Evolutionary conservation across 345 rosid species (phyloP).

Genomic region (Microthlaspi erraticum): DNA sequence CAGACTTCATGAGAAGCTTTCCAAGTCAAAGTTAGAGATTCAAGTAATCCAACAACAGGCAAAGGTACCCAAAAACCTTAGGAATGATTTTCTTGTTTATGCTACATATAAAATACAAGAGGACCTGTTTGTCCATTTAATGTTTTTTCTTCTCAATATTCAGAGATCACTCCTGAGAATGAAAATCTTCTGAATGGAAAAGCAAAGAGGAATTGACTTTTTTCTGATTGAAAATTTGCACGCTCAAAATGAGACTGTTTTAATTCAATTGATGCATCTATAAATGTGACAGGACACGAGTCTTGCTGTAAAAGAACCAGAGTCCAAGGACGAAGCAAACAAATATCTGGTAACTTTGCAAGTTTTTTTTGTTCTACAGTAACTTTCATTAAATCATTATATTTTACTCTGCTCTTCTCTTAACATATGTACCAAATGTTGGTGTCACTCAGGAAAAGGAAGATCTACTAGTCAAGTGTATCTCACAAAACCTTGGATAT

Average conservation of each 20-base stretch:
- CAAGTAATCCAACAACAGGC: slow-evolving; percentile 99
- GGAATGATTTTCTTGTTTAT: background rate
- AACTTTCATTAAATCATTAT: background rate
- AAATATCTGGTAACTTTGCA: slow-evolving; percentile 53
- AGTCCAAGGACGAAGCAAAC: slow-evolving; percentile 96
- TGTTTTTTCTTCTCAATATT: slow-evolving; percentile 42
- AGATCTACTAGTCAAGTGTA: slow-evolving; percentile 83
- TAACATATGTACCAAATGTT: slow-evolving; percentile 16
- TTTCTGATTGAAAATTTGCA: background rate
- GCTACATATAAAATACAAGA: slow-evolving; percentile 15
- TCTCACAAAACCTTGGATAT: slow-evolving; percentile 91
- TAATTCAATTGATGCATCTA: slow-evolving; percentile 20
- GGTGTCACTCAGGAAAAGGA: slow-evolving; percentile 11
- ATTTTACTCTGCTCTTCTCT: slow-evolving; percentile 11
- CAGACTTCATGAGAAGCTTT: slow-evolving; percentile 94
- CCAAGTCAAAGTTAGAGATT: slow-evolving; percentile 94
- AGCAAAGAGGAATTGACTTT: slow-evolving; percentile 42
- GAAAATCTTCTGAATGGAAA: slow-evolving; percentile 76
- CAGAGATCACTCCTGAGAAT: slow-evolving; percentile 95
- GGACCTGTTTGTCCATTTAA: slow-evolving; percentile 18
- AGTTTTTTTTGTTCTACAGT: too few relatives aligned
- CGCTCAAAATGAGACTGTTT: background rate
- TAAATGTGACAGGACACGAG: slow-evolving; percentile 62
- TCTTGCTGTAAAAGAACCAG: slow-evolving; percentile 79
- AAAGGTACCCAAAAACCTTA: slow-evolving; percentile 54